Conservation (phyloP, 2,329 filamentous ascomycete species). For the Xylariales sp. region DNA sequence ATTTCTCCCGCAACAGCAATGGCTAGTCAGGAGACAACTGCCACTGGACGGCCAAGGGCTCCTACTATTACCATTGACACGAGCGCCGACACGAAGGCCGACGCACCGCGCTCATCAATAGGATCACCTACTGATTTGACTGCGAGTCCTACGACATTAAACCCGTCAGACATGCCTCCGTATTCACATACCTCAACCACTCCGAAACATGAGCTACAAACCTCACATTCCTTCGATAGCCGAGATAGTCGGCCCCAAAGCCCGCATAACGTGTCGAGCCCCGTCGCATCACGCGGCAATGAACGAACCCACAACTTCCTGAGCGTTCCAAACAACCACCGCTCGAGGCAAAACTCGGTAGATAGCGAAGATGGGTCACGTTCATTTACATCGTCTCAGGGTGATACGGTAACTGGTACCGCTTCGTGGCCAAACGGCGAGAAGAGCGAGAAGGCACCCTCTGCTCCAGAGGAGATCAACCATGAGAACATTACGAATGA, state of each 20-base stretch:
- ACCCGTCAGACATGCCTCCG: slow-evolving; percentile 12
- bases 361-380: slow-evolving; percentile 61
- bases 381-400: slow-evolving; percentile 54
- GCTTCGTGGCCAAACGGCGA: slow-evolving; percentile 40
- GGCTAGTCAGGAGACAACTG: neutral
- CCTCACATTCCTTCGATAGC: slow-evolving; percentile 60
- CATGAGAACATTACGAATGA: slow-evolving; percentile 59
- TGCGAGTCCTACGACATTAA: slow-evolving; percentile 22
- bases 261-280: slow-evolving; percentile 66
- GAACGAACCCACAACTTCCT: slow-evolving; percentile 53
- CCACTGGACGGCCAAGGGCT: slow-evolving; percentile 9
- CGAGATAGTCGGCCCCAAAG: slow-evolving; percentile 64
- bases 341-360: slow-evolving; percentile 64
- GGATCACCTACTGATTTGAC: slow-evolving; percentile 23
- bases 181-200: slow-evolving; percentile 14
- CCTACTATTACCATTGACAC: slow-evolving; percentile 34
- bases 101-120: slow-evolving; percentile 20
- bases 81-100: slow-evolving; percentile 19
- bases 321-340: slow-evolving; percentile 56
- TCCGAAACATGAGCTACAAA: slow-evolving; percentile 40
- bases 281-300: slow-evolving; percentile 41
- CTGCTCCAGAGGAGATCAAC: slow-evolving; percentile 29
- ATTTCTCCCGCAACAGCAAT: neutral
- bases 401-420: slow-evolving; percentile 51
- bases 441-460: slow-evolving; percentile 29